Evolutionary conservation across 768 basidiomycete genomes (phyloP), one percentile per base, ranked within the genome.

Genomic region (Cystofilobasidium bisporidii): DNA sequence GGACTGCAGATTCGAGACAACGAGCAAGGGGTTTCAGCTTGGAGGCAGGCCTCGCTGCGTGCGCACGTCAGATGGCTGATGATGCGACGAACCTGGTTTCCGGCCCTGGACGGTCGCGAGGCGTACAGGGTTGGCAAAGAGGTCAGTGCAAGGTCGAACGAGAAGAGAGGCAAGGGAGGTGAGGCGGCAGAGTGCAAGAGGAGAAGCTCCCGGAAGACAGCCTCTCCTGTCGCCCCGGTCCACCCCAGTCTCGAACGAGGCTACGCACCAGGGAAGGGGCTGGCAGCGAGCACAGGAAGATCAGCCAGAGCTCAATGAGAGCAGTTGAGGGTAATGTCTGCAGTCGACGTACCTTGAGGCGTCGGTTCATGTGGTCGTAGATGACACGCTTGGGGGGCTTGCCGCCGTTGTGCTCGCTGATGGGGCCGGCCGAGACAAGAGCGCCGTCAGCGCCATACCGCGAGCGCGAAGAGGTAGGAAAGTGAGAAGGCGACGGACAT

Each of bases 1-100:
- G 18, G 67, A 63, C 67, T 48, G 36, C 6, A 36, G 36, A 18
- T 12, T 14, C n/a, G 20, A 48, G 33, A 14, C 22, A 22, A n/a
- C 24, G 28, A 4, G 47, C 24, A 47, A 24, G 15, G n/a, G n/a
- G 36, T 36, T 5, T 36, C 36, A 36, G 36, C 36, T 17, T 30
- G 14, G 28, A 11, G 55, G n/a, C n/a, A n/a, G n/a, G n/a, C n/a
- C n/a, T n/a, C n/a, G n/a, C n/a, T n/a, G n/a, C n/a, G n/a, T n/a
- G n/a, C n/a, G n/a, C n/a, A n/a, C n/a, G n/a, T n/a, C n/a, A n/a
- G n/a, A n/a, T n/a, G n/a, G n/a, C n/a, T n/a, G n/a, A n/a, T n/a
- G n/a, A n/a, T n/a, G n/a, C n/a, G n/a, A 55, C 66, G 45, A 11
- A 67, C 66, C 66, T 68, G 67, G 67, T 68, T 68, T 63, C 67